Percentiles rank a stretch among this genome's conserved stretches.
Evolutionary conservation across 805 yeast species (phyloP).

Genomic region (Hanseniaspora clermontiae): DNA sequence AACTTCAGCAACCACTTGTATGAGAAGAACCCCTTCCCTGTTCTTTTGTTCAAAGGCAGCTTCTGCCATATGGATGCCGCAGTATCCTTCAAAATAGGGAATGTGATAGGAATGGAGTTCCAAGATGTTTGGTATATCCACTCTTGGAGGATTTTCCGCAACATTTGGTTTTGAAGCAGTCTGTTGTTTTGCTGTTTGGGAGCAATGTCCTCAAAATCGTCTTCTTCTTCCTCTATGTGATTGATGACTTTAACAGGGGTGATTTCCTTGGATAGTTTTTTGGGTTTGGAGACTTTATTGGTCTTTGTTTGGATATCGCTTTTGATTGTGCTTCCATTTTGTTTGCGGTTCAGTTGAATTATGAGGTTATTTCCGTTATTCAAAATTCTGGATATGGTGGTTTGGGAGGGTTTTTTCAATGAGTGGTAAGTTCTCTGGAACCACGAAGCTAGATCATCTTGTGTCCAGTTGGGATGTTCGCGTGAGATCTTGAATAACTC

Average conservation of each 20-base stretch:
- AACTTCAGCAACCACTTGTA: constrained; percentile 45
- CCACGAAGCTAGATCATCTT: constrained; percentile 52
- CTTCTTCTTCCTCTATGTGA: background rate
- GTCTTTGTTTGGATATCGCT: background rate
- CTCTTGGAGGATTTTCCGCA: constrained; percentile 49
- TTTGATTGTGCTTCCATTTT: background rate
- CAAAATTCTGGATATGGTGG: constrained; percentile 50
- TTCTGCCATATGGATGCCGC: constrained; percentile 54
- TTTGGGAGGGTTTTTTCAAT: constrained; percentile 48
- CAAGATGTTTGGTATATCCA: constrained; percentile 58
- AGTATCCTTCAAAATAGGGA: constrained; percentile 50
- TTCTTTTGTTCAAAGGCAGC: constrained; percentile 40
- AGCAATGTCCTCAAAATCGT: background rate
- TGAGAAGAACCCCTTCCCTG: constrained; percentile 53
- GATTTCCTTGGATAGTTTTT: background rate
- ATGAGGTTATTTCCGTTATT: constrained; percentile 44
- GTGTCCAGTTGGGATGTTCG: constrained; percentile 57
- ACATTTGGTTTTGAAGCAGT: constrained; percentile 41
- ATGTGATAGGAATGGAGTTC: constrained; percentile 53
- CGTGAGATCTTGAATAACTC: constrained; percentile 57
- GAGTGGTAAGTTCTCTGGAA: constrained; percentile 44
- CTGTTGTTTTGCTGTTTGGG: constrained; percentile 20
- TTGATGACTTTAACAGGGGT: background rate
- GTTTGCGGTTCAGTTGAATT: constrained; percentile 14
- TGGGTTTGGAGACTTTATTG: background rate